These are phyloP conservation scores for Hemerocallis citrina DNA, from an alignment of 106 monocot species.

Conservation along the genomic window DNA sequence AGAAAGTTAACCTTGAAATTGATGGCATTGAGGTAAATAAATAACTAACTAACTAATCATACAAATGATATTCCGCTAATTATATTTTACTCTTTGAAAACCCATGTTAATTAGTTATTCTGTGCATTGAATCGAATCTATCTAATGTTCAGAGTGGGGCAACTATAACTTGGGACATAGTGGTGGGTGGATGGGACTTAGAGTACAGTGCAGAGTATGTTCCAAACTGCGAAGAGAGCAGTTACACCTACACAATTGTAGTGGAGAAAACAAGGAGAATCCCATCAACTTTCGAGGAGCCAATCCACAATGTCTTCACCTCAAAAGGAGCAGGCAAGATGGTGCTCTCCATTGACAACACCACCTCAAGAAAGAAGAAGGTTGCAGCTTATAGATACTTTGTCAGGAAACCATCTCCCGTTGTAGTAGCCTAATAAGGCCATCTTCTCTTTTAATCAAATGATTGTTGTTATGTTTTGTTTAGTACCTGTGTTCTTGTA, in stretches of 20 bases:
- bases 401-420: constrained; percentile 44
- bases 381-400: constrained; percentile 76
- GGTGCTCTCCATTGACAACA: constrained; percentile 74
- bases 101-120: too few relatives aligned
- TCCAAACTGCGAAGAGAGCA: constrained; percentile 47
- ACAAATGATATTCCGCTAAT: background rate
- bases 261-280: constrained; percentile 58
- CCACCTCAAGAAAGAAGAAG: constrained; percentile 46
- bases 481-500: too few relatives aligned
- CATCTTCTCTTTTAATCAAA: too few relatives aligned
- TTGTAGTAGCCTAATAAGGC: too few relatives aligned
- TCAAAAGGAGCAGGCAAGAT: constrained; percentile 57
- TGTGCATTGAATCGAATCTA: too few relatives aligned
- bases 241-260: constrained; percentile 68
- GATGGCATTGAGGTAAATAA: constrained; percentile 85
- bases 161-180: constrained; percentile 88
- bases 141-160: constrained; percentile 53
- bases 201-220: constrained; percentile 82
- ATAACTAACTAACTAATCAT: background rate
- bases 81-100: too few relatives aligned
- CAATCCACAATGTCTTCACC: constrained; percentile 56
- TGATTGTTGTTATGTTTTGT: too few relatives aligned
- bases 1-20: constrained; percentile 93
- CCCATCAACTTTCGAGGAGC: constrained; percentile 19
- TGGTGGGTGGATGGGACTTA: constrained; percentile 89